Evolutionary conservation across 2,329 filamentous ascomycete species (phyloP).

Genomic region (Rhytidhysteron rufulum): DNA sequence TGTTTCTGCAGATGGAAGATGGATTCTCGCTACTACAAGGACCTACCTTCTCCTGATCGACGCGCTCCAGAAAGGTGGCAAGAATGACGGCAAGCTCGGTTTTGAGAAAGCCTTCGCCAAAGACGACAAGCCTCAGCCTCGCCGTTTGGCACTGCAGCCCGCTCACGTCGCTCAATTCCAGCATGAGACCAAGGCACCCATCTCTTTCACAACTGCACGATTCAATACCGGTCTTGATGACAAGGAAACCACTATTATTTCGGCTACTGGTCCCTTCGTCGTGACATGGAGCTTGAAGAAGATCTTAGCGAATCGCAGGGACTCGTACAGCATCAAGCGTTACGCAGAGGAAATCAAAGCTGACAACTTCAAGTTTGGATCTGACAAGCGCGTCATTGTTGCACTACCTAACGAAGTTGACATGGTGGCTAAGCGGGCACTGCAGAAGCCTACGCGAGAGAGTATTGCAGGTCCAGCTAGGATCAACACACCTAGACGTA

Average conservation of each 20-base stretch:
- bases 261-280: conserved; percentile 93
- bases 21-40: conserved; percentile 89
- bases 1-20: conserved; percentile 90
- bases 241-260: conserved; percentile 91
- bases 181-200: conserved; percentile 83
- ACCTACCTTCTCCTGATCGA: conserved; percentile 96
- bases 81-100: conserved; percentile 96
- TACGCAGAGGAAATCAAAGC: conserved; percentile 95
- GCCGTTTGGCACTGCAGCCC: conserved; percentile 82
- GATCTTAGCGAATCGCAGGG: conserved; percentile 73
- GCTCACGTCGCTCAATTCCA: conserved; percentile 96
- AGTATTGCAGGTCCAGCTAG: conserved; percentile 69
- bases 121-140: conserved; percentile 88
- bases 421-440: conserved; percentile 83
- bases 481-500: conserved; percentile 38
- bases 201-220: conserved; percentile 84
- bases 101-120: conserved; percentile 93
- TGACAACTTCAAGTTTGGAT: conserved; percentile 96
- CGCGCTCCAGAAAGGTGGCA: conserved; percentile 82
- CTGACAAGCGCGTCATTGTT: conserved; percentile 97
- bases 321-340: conserved; percentile 93
- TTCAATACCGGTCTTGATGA: conserved; percentile 86
- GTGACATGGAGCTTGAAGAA: conserved; percentile 96
- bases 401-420: conserved; percentile 96
- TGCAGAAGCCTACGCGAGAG: conserved; percentile 86